Base-by-base conservation (phyloP, 176 grass and related monocot species). In the Alopecurus myosuroides region DNA sequence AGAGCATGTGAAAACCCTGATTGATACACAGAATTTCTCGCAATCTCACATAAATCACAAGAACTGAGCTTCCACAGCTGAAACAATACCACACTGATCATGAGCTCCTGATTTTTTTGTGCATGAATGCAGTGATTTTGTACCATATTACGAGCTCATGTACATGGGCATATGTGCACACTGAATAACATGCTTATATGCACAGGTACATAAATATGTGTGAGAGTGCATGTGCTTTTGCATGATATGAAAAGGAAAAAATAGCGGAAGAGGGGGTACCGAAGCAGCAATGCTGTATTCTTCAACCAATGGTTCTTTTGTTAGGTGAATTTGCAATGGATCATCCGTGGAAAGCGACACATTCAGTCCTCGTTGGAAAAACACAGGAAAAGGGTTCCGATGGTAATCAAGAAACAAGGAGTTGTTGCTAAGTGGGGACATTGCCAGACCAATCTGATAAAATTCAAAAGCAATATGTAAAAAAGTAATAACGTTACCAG, bases 201-300 rank as follows among this genome's bases (percentile, higher is more conserved):
- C 77, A 40, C 42, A 71, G 48, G 81, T 15, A 51, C 72, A 77
- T 52, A 44, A 44, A 31, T 82, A 36, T 13, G 76, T 37, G 46
- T 29, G 33, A 29, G 25, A 79, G 64, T 77, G 51, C 25, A 62
- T 90, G 33, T 33, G 51, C 20, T 30, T 80, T 60, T 46, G 37
- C 62, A 70, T 66, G 58, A 72, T 23, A 39, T 31, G 45, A 71
- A 3, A 49, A 20, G 17, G 40, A 62, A 58, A 58, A 41, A 41
- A 84, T 23, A 86, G 29, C 18, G 29, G 84, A 77, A 85, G 76
- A 88, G 55, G 56, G 56, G 69, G 55, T 98, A 99, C 97, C 68
- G 97, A 99, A 87, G 97, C 84, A 84, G 97, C 97, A 77, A 99
- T 99, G 70, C 97, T 99, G 91, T 99, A 99, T 92, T 99, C 97